Evolutionary conservation across 768 basidiomycete genomes (phyloP).

Genomic region (Gymnopilus junonius): DNA sequence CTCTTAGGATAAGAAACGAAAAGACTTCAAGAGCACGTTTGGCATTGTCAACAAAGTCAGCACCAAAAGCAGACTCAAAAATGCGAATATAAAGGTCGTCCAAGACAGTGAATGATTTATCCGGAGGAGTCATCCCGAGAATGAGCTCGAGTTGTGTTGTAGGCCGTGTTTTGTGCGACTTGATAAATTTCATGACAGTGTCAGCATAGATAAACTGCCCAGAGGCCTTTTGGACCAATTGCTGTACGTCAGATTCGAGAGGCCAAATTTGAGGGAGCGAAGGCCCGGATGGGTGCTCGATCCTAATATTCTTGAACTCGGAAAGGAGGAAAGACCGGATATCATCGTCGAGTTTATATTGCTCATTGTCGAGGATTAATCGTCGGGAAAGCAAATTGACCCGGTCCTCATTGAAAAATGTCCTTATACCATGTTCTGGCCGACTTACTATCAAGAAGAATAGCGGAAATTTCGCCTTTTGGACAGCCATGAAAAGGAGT

Average conservation of each 20-base stretch:
- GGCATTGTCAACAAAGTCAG: background rate
- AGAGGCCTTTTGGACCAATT: background rate
- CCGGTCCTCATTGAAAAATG: background rate
- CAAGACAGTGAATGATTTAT: background rate
- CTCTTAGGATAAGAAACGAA: background rate
- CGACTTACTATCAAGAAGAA: background rate
- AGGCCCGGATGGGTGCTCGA: background rate
- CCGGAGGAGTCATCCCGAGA: background rate
- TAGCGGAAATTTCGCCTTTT: background rate
- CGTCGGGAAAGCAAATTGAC: background rate
- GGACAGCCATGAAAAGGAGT: background rate
- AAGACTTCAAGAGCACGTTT: background rate
- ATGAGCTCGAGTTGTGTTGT: background rate
- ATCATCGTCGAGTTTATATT: slow-evolving; percentile 1
- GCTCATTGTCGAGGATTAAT: background rate
- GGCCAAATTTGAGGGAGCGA: background rate
- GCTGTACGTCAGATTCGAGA: background rate
- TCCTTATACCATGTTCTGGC: background rate
- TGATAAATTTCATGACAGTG: slow-evolving; percentile 8
- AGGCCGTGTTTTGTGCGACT: background rate
- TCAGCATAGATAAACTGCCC: slow-evolving; percentile 8
- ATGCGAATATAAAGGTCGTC: slow-evolving; percentile 1
- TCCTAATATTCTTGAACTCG: slow-evolving; percentile 3
- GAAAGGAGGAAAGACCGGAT: background rate
- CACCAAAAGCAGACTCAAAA: background rate